Conservation (phyloP, 768 basidiomycete genomes). For the Steccherinum ochraceum region DNA sequence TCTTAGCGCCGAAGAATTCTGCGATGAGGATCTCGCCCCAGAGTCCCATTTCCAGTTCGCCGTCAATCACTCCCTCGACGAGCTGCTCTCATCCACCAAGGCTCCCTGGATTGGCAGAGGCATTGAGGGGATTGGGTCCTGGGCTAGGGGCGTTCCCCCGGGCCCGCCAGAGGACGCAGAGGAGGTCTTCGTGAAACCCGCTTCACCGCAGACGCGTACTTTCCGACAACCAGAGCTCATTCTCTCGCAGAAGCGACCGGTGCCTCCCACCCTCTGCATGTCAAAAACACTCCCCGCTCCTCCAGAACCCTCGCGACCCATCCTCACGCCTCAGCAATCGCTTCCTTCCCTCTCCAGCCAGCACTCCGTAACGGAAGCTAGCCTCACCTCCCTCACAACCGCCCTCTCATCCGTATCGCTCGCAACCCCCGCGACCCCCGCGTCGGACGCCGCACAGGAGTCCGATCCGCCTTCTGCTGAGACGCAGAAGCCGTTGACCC, state of each 20-base stretch:
- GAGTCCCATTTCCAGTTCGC: background rate
- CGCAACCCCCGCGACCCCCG: conserved; percentile 6
- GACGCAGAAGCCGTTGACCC: conserved; percentile 5
- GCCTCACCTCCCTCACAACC: conserved; percentile 42
- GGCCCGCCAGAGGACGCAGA: conserved; percentile 10
- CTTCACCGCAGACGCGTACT: background rate
- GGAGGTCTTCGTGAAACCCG: conserved; percentile 1
- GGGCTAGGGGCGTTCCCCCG: conserved; percentile 26
- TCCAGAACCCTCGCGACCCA: conserved; percentile 16
- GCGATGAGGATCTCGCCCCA: conserved; percentile 4
- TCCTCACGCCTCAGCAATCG: conserved; percentile 16
- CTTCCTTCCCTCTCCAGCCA: conserved; percentile 18
- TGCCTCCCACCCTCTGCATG: conserved; percentile 44
- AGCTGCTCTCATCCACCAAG: conserved; percentile 1
- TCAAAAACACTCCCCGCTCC: conserved; percentile 29
- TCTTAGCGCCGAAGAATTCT: conserved; percentile 5
- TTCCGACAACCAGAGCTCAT: conserved; percentile 11
- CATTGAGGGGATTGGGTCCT: conserved; percentile 36
- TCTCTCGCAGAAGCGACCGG: conserved; percentile 14
- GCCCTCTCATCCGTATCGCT: conserved; percentile 34
- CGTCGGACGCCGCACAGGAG: conserved; percentile 1
- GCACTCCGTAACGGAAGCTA: conserved; percentile 9
- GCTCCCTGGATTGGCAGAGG: conserved; percentile 33
- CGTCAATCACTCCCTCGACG: background rate
- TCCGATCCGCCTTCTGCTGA: conserved; percentile 2